Evolutionary conservation across 139 green algal genomes (phyloP).

Genomic region (Tetratostichococcus sp.): DNA sequence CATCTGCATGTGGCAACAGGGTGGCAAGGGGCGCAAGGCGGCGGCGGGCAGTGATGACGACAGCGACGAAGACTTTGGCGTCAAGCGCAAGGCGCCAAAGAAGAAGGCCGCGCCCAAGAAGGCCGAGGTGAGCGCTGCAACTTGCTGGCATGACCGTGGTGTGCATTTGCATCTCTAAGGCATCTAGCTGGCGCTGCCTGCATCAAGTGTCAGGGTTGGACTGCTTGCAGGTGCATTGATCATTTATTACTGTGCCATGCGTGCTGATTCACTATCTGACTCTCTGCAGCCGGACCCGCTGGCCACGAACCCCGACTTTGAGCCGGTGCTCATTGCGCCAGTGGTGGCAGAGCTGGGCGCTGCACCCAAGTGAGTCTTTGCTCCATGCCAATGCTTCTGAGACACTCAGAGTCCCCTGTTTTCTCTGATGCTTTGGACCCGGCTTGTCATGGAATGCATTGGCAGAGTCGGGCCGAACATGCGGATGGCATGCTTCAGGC

Average conservation of each 20-base stretch:
- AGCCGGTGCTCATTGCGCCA: not conserved
- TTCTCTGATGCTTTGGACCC: no score
- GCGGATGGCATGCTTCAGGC: not conserved
- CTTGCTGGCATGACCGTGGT: slow-evolving; percentile 6
- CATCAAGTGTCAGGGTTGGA: no score
- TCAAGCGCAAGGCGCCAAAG: slow-evolving; percentile 17
- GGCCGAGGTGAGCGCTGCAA: not conserved
- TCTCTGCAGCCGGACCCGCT: not conserved
- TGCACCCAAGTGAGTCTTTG: not conserved
- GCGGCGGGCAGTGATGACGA: not conserved
- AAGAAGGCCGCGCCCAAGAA: slow-evolving; percentile 26
- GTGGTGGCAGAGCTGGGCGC: not conserved
- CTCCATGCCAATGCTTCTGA: not conserved
- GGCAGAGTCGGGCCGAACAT: no score
- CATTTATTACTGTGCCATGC: no score
- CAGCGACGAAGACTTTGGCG: not conserved
- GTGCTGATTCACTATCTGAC: not conserved
- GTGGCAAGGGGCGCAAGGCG: slow-evolving; percentile 1
- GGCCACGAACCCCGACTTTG: not conserved
- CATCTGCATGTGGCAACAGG: no score
- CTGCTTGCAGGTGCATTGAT: no score
- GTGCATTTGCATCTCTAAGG: no score
- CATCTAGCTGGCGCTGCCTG: not conserved
- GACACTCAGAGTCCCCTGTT: no score
- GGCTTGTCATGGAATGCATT: no score